Base-by-base conservation (phyloP, 768 basidiomycete genomes). In the Kwoniella sp. region DNA sequence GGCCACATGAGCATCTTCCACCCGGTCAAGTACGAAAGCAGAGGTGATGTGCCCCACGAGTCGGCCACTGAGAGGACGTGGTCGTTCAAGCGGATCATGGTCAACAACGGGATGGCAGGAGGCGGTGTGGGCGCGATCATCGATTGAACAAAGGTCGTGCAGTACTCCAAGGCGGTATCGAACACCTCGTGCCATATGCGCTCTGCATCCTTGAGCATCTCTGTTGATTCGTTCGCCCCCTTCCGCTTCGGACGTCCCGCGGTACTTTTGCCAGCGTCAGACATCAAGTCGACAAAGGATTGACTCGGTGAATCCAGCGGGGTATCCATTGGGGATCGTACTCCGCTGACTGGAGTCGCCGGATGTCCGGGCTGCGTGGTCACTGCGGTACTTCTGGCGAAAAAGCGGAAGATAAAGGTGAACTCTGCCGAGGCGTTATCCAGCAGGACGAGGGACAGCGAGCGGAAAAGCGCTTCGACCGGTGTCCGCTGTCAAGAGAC, bases 381-480 rank as follows among this genome's bases (percentile, higher is more conserved):
- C 15, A 31, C n/a, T 9, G 50, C 17, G 32, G 11, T 15, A 3
- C 50, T n/a, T 20, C 48, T 56, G 5, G 81, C 77, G 76, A 98
- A 98, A 77, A 99, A 98, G 0, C 83, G 77, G 9, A 83, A 82
- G 44, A 95, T 75, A 65, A 98, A 98, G 1, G 84, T 79, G 74
- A 91, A 93, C 75, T 98, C 93, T 25, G 90, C 83, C 1, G 87
- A 87, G 3, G 88, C 85, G 67, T 99, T 98, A 76, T 96, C 91
- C 81, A 93, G 84, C 55, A 98, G 82, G 46, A 95, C 92, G 45
- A 98, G 78, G 41, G 90, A 76, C 22, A 89, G 76, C 0, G 92
- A 93, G 22, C 93, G 84, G 57, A 89, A 79, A 20, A 96, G 77
- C 0, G 85, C 85, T 76, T 98, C 95, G 1, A 85, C 72, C 0